phyloP scores from a whole-genome alignment of 192 early-diverging fungal genomes.

The Geranomyces michiganensis region DNA sequence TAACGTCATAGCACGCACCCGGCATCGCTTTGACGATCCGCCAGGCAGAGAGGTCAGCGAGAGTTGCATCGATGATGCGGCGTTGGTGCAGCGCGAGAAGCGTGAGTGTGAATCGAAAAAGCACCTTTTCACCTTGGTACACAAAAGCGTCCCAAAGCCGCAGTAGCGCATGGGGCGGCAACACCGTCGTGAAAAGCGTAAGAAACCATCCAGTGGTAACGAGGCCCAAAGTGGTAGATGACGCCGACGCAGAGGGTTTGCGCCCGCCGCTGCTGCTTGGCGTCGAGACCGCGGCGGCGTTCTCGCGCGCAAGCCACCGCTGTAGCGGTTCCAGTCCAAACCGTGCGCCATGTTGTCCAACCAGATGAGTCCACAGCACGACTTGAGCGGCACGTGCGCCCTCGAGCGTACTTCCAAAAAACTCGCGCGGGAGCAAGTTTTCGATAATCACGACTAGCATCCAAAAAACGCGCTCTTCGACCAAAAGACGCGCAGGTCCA shows the following conservation, averaged over 20 bases:
- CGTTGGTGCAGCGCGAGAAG: conserved; percentile 70
- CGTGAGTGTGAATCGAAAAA: conserved; percentile 75
- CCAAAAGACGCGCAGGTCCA: conserved; percentile 32
- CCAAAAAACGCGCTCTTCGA: conserved; percentile 82
- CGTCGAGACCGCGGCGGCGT: not conserved
- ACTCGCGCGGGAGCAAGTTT: conserved; percentile 70
- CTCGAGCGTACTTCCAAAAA: conserved; percentile 74
- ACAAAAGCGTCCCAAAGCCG: conserved; percentile 84
- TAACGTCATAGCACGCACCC: conserved; percentile 4
- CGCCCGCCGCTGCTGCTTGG: not conserved
- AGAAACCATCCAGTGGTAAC: conserved; percentile 85
- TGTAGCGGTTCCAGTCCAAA: conserved; percentile 53
- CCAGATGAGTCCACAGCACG: conserved; percentile 59
- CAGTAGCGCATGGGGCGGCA: conserved; percentile 72
- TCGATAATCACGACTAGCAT: conserved; percentile 74
- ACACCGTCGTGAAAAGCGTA: conserved; percentile 76
- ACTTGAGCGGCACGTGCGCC: conserved; percentile 74
- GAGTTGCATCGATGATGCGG: conserved; percentile 47
- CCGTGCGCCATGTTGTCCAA: conserved; percentile 44
- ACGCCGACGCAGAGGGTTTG: not conserved
- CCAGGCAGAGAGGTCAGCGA: conserved; percentile 48
- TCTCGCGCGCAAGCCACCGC: conserved; percentile 47
- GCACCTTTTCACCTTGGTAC: conserved; percentile 69
- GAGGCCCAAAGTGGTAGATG: conserved; percentile 51
- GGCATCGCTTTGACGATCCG: conserved; percentile 31